A percentile compares a stretch with the other conserved stretches of the same genome.
These are phyloP conservation scores for Umbilicus rupestris DNA, from an alignment of 164 flowering plant genomes.

Conservation along the genomic window DNA sequence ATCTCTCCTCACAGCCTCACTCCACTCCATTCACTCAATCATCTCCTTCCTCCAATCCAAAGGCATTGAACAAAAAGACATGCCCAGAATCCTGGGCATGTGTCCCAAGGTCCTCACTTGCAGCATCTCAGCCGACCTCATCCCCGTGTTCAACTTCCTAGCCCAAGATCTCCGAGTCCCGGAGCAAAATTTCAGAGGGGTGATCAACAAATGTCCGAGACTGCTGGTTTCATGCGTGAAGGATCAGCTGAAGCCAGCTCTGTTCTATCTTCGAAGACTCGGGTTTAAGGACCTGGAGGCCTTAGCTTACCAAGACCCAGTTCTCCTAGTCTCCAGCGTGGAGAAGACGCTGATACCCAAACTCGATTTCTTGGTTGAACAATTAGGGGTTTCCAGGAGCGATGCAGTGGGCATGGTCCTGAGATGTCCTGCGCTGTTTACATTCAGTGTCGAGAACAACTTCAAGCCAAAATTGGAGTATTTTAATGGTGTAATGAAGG, in stretches of 20 bases:
- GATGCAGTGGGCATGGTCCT: conserved; percentile 74
- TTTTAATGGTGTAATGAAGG: conserved; percentile 46
- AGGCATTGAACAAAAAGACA: conserved; percentile 72
- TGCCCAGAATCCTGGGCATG: conserved; percentile 77
- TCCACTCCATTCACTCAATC: conserved; percentile 55
- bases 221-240: conserved; percentile 32
- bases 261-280: conserved; percentile 58
- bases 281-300: conserved; percentile 58
- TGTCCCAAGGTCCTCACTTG: conserved; percentile 77
- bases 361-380: conserved; percentile 39
- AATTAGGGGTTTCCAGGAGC: conserved; percentile 33
- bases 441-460: conserved; percentile 84
- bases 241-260: conserved; percentile 74
- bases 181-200: conserved; percentile 41
- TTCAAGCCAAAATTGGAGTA: conserved; percentile 82
- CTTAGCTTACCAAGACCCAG: conserved; percentile 64
- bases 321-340: conserved; percentile 74
- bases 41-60: conserved; percentile 69
- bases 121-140: conserved; percentile 43
- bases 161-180: conserved; percentile 58
- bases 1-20: conserved; percentile 54
- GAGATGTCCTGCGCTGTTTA: conserved; percentile 73
- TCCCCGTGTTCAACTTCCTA: conserved; percentile 68
- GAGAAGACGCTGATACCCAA: conserved; percentile 77
- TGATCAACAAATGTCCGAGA: conserved; percentile 79